Conservation (phyloP, 1,284 basidiomycete species). For the Apiotrichum montevideense region DNA sequence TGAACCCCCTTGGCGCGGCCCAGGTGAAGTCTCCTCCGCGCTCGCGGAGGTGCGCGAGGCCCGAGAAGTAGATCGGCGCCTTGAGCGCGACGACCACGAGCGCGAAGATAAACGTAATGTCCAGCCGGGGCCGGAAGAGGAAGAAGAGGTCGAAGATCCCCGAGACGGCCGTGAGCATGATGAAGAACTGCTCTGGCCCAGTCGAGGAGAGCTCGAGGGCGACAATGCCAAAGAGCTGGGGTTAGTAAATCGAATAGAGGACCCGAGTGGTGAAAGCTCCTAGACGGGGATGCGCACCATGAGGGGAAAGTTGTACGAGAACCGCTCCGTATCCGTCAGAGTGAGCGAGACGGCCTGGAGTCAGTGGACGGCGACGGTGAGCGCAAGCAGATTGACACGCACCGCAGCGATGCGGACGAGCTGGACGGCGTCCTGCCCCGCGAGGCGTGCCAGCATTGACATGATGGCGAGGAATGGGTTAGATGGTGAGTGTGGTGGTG, state of each 20-base stretch:
- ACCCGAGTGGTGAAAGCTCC: too few relatives aligned
- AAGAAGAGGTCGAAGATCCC: constrained; percentile 32
- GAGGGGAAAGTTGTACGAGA: constrained; percentile 37
- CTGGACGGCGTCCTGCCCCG: constrained; percentile 20
- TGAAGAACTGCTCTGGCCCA: constrained; percentile 30
- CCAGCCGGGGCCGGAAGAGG: constrained; percentile 1
- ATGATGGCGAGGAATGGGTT: too few relatives aligned
- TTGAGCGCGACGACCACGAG: constrained; percentile 27
- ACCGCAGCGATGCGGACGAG: constrained; percentile 29
- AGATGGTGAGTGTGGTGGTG: too few relatives aligned
- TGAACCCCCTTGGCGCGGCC: constrained; percentile 2
- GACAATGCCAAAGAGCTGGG: constrained; percentile 37
- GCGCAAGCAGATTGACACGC: not conserved
- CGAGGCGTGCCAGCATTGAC: too few relatives aligned
- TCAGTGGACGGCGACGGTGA: not conserved
- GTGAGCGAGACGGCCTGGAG: constrained; percentile 25
- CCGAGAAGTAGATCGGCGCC: constrained; percentile 32
- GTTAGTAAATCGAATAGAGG: not conserved
- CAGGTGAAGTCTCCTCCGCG: constrained; percentile 32
- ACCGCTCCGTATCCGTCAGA: constrained; percentile 15
- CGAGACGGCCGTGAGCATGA: constrained; percentile 26
- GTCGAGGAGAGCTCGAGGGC: constrained; percentile 32
- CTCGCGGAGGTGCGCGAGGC: constrained; percentile 26
- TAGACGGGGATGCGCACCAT: constrained; percentile 24
- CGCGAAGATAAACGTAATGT: constrained; percentile 16